Evolutionary conservation across 129 eudicot genomes (phyloP), one percentile per base, ranked within the genome.

Genomic region (Artemisia annua): DNA sequence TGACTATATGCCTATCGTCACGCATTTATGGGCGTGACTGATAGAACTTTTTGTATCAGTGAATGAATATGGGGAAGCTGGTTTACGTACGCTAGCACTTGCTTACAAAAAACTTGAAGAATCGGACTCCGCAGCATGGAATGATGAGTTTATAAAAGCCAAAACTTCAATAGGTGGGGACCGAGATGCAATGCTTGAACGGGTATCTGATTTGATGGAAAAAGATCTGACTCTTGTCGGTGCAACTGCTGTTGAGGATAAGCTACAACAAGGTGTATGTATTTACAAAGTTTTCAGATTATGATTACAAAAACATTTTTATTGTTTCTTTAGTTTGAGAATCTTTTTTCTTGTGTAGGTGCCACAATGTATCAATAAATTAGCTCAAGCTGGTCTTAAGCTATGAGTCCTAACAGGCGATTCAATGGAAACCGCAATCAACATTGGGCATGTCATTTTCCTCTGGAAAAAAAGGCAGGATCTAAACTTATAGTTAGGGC

Each of bases 371-470:
- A 95, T 95, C 26, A 97, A 95, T 83, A 95, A 95, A 85, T 80
- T 95, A 71, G 99, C 99, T 14, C 97, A 95, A 80, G 99, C 99
- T 28, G 99, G 99, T 70, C 92, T 95, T 72, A 95, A 95, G 87
- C 71, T 95, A 78, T 95, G 99, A 97, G 97, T 95, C 55, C 88
- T 95, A 75, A 95, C 99, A 28, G 99, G 99, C 48, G 99, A 95
- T 80, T 90, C 90, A 84, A 95, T 95, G 99, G 99, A 95, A 90
- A 95, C 99, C 51, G 99, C 99, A 55, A 95, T 95, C 49, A 95
- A 95, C 83, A 95, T 95, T 69, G 99, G 99, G 99, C 90, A 69
- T 39, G 91, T 80, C 69, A 52, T 71, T 39, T 5, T 63, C 64
- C 30, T 60, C 19, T 59, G 46, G 54, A 68, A 30, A 63, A n/a